Evolutionary conservation across 1,284 basidiomycete species (phyloP), one percentile per base, ranked within the genome.

Genomic region (Inonotus obliquus): DNA sequence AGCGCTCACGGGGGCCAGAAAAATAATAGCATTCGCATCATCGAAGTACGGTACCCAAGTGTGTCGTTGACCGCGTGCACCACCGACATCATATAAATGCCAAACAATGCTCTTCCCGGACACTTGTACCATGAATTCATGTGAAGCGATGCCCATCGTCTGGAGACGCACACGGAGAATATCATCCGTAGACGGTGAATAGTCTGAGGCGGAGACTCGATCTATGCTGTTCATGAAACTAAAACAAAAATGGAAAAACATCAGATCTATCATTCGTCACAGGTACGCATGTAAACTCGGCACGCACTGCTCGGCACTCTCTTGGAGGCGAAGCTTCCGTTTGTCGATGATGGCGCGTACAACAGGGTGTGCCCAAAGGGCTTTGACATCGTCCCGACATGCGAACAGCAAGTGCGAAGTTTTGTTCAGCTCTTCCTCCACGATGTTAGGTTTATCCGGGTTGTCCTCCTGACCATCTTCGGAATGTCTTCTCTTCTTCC

Each of bases 11-110:
- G 90, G 90, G 35, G 91, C 89, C 57, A 92, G 81, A 71, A 92
- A 92, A 60, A 92, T 92, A 70, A 92, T 92, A 27, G 91, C 90
- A 63, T 88, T 90, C 13, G 90, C 89, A 68, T 91, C 88, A 69
- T 92, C 91, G 67, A 92, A 92, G 70, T 87, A 92, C 6, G 83
- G 82, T 4, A 91, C 86, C 90, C 90, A 92, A 0, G 85, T 82
- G 70, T 92, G 89, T 49, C 90, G 81, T 69, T 92, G 89, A n/a
- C 90, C 89, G 59, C 90, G 79, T 21, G 90, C 88, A 57, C 90
- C 90, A 54, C 90, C 90, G 3, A 92, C 90, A 67, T 92, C 90
- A 76, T 79, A 92, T 9, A 92, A 76, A 70, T 90, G 87, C 89
- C 90, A 92, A 11, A 85, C 84, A 13, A 91, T 85, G 27, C 77